Percentiles rank a stretch among this genome's conserved stretches.
These are phyloP conservation scores for Pinus tabuliformis DNA, from an alignment of 75 land plant genomes.

Conservation along the genomic window DNA sequence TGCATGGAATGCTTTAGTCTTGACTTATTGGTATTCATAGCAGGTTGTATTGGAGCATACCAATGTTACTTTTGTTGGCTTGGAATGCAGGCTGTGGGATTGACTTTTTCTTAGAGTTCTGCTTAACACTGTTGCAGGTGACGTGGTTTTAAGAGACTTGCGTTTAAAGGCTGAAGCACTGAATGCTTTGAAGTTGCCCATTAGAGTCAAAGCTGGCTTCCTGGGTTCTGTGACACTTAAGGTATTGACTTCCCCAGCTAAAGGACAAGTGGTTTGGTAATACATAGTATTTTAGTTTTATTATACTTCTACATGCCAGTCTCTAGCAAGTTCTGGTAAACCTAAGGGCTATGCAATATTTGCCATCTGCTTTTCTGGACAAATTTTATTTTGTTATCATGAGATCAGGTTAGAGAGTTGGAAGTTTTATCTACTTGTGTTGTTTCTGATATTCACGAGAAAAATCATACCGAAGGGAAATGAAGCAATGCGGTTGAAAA, in stretches of 20 bases:
- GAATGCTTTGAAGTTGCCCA: slow-evolving; percentile 85
- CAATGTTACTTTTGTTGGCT: background rate
- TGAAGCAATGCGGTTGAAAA: background rate
- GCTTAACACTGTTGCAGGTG: slow-evolving; percentile 47
- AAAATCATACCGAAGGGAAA: background rate
- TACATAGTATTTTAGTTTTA: background rate
- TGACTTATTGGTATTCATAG: background rate
- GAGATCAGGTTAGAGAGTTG: background rate
- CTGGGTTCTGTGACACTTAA: slow-evolving; percentile 93
- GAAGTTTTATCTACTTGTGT: background rate
- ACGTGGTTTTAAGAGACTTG: slow-evolving; percentile 94
- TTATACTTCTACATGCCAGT: no score
- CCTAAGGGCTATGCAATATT: no score
- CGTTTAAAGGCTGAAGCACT: slow-evolving; percentile 93
- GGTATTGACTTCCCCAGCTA: slow-evolving; percentile 31
- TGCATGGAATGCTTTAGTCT: background rate
- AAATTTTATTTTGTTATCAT: background rate
- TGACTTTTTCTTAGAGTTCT: slow-evolving; percentile 1
- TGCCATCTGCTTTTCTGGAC: background rate
- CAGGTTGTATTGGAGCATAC: background rate
- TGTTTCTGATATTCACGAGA: background rate
- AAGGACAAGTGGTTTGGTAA: background rate
- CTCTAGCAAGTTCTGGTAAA: background rate
- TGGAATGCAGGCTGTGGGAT: background rate
- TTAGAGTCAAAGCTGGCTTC: slow-evolving; percentile 94